Percentiles rank a stretch among this genome's conserved stretches.
Evolutionary conservation across 306 rosid species (phyloP).

Genomic region (Fragaria ananassa): DNA sequence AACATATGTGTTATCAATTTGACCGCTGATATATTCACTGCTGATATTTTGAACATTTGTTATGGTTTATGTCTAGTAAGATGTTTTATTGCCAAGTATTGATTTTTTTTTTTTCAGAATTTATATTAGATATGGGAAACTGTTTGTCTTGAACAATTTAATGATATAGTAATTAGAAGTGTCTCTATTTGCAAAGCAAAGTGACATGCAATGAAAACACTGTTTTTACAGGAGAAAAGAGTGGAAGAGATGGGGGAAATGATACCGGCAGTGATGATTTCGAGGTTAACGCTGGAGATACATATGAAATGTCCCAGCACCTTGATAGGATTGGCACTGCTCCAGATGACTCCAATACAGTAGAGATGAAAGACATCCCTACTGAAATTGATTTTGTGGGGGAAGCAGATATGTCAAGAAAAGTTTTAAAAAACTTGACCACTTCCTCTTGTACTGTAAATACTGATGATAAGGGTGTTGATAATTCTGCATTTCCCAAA

Average conservation of each 20-base stretch:
- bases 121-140: not conserved
- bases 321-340: conserved; percentile 36
- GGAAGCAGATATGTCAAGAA: conserved; percentile 83
- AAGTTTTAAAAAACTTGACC: conserved; percentile 65
- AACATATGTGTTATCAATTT: not conserved
- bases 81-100: not conserved
- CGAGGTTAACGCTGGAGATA: conserved; percentile 35
- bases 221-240: conserved; percentile 45
- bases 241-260: conserved; percentile 41
- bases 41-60: not conserved
- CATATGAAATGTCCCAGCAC: conserved; percentile 27
- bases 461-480: conserved; percentile 14
- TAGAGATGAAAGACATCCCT: conserved; percentile 38
- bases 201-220: conserved; percentile 11
- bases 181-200: not conserved
- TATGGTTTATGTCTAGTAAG: not conserved
- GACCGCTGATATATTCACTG: not conserved
- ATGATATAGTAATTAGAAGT: not conserved
- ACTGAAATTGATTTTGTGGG: conserved; percentile 63
- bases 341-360: conserved; percentile 30
- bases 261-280: conserved; percentile 46
- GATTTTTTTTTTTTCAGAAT: not conserved
- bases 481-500: conserved; percentile 30
- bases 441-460: conserved; percentile 44
- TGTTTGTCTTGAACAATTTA: not conserved